Conservation (phyloP, 2,329 filamentous ascomycete species). For the Neoarthrinium moseri region DNA sequence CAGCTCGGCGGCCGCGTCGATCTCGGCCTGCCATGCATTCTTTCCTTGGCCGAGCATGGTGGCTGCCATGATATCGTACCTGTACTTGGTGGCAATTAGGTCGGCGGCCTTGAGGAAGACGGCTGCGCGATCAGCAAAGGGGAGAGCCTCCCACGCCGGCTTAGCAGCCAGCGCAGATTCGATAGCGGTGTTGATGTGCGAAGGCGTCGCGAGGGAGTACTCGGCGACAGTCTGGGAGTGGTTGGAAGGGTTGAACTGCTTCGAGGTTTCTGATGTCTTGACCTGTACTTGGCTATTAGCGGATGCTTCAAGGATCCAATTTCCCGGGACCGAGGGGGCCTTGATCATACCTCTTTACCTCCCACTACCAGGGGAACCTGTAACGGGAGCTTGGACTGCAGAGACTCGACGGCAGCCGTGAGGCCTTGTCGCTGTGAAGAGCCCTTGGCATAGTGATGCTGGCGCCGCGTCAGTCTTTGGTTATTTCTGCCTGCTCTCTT, state of each 20-base stretch:
- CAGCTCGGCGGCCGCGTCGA: constrained; percentile 89
- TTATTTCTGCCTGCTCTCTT: neutral
- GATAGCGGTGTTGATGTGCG: constrained; percentile 78
- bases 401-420: constrained; percentile 66
- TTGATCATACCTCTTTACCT: constrained; percentile 69
- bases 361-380: constrained; percentile 81
- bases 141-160: constrained; percentile 78
- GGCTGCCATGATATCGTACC: constrained; percentile 93
- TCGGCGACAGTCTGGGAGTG: constrained; percentile 75
- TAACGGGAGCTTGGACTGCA: constrained; percentile 68
- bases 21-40: constrained; percentile 99
- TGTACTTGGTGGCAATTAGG: constrained; percentile 85
- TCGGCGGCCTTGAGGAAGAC: constrained; percentile 97
- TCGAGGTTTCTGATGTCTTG: constrained; percentile 62
- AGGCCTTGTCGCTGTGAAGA: constrained; percentile 77
- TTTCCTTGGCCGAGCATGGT: constrained; percentile 97
- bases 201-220: constrained; percentile 77
- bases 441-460: constrained; percentile 89
- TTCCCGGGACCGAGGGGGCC: too few species aligned
- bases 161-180: constrained; percentile 83
- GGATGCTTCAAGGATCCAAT: too few species aligned
- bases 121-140: constrained; percentile 87
- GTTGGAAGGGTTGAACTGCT: constrained; percentile 80
- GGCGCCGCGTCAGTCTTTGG: constrained; percentile 7
- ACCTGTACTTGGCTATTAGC: constrained; percentile 44